These are phyloP conservation scores for Sparassis latifolia DNA, from an alignment of 1,284 basidiomycete genomes.

Conservation along the genomic window DNA sequence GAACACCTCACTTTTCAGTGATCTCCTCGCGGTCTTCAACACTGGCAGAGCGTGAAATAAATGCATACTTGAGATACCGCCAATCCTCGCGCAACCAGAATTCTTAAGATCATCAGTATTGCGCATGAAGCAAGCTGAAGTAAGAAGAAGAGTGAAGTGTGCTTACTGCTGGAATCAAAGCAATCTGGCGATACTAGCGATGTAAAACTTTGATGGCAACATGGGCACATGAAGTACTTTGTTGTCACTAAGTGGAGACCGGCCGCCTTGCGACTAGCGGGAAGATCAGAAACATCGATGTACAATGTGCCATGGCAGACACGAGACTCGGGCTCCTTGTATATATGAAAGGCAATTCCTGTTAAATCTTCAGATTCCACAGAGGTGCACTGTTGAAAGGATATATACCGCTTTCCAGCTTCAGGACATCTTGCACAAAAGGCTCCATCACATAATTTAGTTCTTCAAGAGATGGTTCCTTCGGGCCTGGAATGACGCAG, in stretches of 20 bases:
- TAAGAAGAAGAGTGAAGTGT: background rate
- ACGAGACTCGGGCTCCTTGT: background rate
- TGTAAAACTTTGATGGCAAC: conserved; percentile 5
- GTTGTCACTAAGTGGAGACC: conserved; percentile 5
- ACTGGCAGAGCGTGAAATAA: conserved; percentile 3
- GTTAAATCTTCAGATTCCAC: conserved; percentile 4
- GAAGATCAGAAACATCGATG: conserved; percentile 11
- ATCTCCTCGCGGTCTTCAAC: conserved; percentile 6
- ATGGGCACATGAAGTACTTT: conserved; percentile 6
- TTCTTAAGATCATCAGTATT: background rate
- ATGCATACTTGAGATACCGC: conserved; percentile 15
- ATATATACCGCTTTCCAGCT: background rate
- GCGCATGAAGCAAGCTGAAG: background rate
- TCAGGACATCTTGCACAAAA: background rate
- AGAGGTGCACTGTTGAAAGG: background rate
- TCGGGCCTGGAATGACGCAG: conserved; percentile 13
- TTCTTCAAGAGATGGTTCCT: conserved; percentile 13
- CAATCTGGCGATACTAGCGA: conserved; percentile 1
- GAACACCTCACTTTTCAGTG: conserved; percentile 8
- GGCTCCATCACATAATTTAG: conserved; percentile 8
- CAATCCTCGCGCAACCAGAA: conserved; percentile 6
- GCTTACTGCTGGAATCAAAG: conserved; percentile 3
- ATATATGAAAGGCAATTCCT: conserved; percentile 5
- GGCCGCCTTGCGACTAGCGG: conserved; percentile 11
- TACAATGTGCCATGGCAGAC: conserved; percentile 5